Percentiles rank a stretch among this genome's conserved stretches.
Evolutionary conservation across 768 basidiomycete species (phyloP).

Genomic region (Lactifluus rugatus): DNA sequence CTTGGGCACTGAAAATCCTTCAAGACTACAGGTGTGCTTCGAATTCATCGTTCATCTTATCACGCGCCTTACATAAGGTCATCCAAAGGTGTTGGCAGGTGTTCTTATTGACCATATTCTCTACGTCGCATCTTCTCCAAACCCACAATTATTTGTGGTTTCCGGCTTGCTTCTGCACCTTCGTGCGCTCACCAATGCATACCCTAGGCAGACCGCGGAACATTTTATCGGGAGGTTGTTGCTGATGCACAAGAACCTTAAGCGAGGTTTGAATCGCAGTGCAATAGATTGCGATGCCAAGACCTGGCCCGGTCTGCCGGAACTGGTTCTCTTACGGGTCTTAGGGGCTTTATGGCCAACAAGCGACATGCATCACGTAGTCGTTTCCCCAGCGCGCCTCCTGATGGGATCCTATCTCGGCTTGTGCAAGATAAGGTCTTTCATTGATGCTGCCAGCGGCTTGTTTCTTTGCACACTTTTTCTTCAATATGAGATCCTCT

Average conservation of each 20-base stretch:
- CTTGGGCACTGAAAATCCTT: slow-evolving; percentile 83
- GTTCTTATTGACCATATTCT: slow-evolving; percentile 87
- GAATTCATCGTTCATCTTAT: neutral
- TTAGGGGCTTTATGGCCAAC: slow-evolving; percentile 85
- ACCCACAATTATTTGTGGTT: slow-evolving; percentile 50
- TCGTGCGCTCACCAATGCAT: slow-evolving; percentile 63
- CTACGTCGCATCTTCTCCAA: slow-evolving; percentile 55
- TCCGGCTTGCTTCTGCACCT: slow-evolving; percentile 69
- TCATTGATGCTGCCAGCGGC: slow-evolving; percentile 72
- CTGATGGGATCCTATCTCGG: slow-evolving; percentile 89
- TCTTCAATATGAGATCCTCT: slow-evolving; percentile 73
- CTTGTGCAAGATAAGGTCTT: slow-evolving; percentile 65
- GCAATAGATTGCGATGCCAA: slow-evolving; percentile 49
- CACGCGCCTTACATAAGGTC: neutral
- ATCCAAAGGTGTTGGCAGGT: slow-evolving; percentile 50
- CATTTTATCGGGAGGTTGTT: slow-evolving; percentile 73
- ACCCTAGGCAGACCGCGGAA: slow-evolving; percentile 71
- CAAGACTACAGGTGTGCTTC: slow-evolving; percentile 70
- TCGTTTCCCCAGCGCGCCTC: slow-evolving; percentile 76
- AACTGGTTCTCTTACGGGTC: slow-evolving; percentile 71
- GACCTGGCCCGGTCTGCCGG: slow-evolving; percentile 84
- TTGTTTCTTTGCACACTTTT: slow-evolving; percentile 83
- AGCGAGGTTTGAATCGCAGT: slow-evolving; percentile 67
- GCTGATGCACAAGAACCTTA: slow-evolving; percentile 91
- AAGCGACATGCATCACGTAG: slow-evolving; percentile 87